phyloP scores from a whole-genome alignment of 495 filamentous ascomycete genomes.

The Lasiosphaeria ovina region DNA sequence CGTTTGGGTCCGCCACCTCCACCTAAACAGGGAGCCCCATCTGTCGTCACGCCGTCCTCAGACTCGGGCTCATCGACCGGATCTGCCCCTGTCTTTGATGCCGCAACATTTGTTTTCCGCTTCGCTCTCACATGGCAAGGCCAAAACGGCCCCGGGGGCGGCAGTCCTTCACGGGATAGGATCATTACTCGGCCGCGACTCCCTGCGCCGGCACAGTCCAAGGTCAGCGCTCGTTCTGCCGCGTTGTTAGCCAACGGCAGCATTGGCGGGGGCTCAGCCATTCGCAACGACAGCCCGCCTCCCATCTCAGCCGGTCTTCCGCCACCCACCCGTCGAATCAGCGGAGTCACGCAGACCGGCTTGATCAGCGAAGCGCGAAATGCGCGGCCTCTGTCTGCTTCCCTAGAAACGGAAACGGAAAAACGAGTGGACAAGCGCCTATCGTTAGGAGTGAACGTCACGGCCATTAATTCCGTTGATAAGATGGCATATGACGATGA shows the following conservation, averaged over 20 bases:
- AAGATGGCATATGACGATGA: slow-evolving; percentile 15
- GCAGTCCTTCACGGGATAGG: slow-evolving; percentile 33
- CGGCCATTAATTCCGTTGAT: slow-evolving; percentile 10
- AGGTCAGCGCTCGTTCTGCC: slow-evolving; percentile 42
- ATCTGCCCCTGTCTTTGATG: slow-evolving; percentile 45
- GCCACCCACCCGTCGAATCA: slow-evolving; percentile 43
- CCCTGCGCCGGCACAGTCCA: slow-evolving; percentile 65
- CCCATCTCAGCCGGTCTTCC: slow-evolving; percentile 39
- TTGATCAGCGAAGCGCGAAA: slow-evolving; percentile 47
- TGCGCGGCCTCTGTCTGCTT: slow-evolving; percentile 29
- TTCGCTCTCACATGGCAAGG: slow-evolving; percentile 39
- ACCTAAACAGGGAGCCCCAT: slow-evolving; percentile 25
- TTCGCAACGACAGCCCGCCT: slow-evolving; percentile 37
- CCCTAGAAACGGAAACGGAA: slow-evolving; percentile 6
- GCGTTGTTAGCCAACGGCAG: slow-evolving; percentile 5
- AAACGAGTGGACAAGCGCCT: slow-evolving; percentile 11
- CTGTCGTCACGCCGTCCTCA: slow-evolving; percentile 28
- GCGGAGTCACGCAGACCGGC: slow-evolving; percentile 42
- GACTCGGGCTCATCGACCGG: slow-evolving; percentile 42
- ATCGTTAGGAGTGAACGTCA: slow-evolving; percentile 24
- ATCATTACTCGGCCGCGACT: slow-evolving; percentile 70
- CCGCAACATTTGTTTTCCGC: slow-evolving; percentile 43
- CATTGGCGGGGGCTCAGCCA: slow-evolving; percentile 3
- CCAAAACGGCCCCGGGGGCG: slow-evolving; percentile 25
- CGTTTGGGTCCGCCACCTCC: slow-evolving; percentile 31